Evolutionary conservation across 176 grass and related monocot species (phyloP).

Genomic region (Chloris gayana): DNA sequence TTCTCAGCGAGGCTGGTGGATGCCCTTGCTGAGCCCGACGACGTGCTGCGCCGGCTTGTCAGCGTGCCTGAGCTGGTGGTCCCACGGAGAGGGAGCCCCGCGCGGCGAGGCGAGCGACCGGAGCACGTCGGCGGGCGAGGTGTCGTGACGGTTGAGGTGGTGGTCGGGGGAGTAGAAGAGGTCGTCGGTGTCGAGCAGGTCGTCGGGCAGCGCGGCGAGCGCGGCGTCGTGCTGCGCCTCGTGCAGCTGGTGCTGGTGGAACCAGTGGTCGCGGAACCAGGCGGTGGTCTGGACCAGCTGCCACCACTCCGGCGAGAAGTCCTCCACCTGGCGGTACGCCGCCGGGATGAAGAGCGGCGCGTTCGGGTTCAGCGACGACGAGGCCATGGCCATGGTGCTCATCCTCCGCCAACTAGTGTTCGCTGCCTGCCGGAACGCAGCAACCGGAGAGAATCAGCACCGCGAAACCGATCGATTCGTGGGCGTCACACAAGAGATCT

Average conservation of each 20-base stretch:
- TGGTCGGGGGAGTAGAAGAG: slow-evolving; percentile 50
- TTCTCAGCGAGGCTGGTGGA: slow-evolving; percentile 87
- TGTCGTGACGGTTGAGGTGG: background rate
- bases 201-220: slow-evolving; percentile 67
- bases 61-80: slow-evolving; percentile 8
- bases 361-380: slow-evolving; percentile 88
- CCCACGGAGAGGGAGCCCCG: slow-evolving; percentile 10
- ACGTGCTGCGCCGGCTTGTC: slow-evolving; percentile 57
- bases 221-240: slow-evolving; percentile 39
- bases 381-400: slow-evolving; percentile 40
- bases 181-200: slow-evolving; percentile 66
- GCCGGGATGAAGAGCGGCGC: slow-evolving; percentile 92
- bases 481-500: background rate
- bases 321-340: slow-evolving; percentile 81
- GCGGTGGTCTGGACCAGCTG: slow-evolving; percentile 90
- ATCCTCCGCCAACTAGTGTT: background rate
- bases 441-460: background rate
- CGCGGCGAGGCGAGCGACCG: slow-evolving; percentile 7
- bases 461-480: too few species aligned
- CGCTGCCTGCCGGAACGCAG: background rate
- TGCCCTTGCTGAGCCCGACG: slow-evolving; percentile 45
- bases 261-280: slow-evolving; percentile 97
- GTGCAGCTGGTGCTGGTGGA: slow-evolving; percentile 72
- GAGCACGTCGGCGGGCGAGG: slow-evolving; percentile 47
- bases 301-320: slow-evolving; percentile 96